Percentiles rank a stretch among this genome's conserved stretches.
Conservation (phyloP, 73 alveolate genomes). For the Paramecium tetraurelia region DNA sequence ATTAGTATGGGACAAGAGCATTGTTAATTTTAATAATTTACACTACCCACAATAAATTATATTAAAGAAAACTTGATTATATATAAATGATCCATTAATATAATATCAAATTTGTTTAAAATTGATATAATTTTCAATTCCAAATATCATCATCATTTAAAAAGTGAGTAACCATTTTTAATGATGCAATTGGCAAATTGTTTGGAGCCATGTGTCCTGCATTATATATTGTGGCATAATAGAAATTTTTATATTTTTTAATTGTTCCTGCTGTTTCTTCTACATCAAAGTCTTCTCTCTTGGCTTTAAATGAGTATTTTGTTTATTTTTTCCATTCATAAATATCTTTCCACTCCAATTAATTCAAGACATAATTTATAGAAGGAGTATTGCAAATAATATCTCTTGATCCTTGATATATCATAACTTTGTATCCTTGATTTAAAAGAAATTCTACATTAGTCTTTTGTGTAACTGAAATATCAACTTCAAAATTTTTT, state of each 20-base stretch:
- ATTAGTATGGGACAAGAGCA: conserved; percentile 20
- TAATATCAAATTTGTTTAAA: neutral
- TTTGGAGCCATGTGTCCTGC: conserved; percentile 47
- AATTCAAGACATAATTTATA: neutral
- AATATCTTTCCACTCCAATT: neutral
- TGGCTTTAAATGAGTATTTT: neutral
- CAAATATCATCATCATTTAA: neutral
- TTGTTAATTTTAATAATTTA: neutral
- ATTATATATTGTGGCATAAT: neutral
- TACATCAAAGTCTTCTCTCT: neutral
- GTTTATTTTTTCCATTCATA: neutral
- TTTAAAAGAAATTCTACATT: neutral
- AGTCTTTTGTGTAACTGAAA: neutral
- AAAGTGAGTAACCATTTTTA: neutral
- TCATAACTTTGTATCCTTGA: neutral
- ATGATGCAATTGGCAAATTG: neutral
- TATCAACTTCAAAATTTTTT: neutral
- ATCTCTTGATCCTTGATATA: conserved; percentile 9
- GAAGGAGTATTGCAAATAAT: neutral
- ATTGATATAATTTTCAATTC: neutral
- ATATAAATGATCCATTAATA: neutral
- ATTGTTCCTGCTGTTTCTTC: conserved; percentile 4
- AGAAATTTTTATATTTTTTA: conserved; percentile 1
- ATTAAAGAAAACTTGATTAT: neutral
- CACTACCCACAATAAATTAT: neutral